Percentiles rank a stretch among this genome's conserved stretches.
phyloP scores from a whole-genome alignment of 139 green algal species.

The Tetradesmus obliquus region DNA sequence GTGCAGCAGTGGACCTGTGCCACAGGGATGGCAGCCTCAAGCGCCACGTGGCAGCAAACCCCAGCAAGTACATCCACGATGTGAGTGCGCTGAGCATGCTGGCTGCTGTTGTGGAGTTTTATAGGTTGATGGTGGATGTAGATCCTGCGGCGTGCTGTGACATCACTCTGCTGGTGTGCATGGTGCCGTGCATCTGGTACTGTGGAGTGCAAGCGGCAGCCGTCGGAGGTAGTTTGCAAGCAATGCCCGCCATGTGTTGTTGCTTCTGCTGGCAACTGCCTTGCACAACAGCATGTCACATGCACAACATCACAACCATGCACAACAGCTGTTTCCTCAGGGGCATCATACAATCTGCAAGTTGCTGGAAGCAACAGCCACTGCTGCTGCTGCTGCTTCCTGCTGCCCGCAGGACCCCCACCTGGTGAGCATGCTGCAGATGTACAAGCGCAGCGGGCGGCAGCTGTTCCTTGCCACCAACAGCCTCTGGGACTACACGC shows the following conservation, averaged over 20 bases:
- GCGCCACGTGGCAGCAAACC: slow-evolving; percentile 88
- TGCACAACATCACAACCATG: too few relatives aligned
- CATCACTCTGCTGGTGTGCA: neutral
- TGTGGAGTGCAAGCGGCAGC: too few relatives aligned
- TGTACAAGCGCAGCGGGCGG: slow-evolving; percentile 66
- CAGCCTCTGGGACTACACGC: slow-evolving; percentile 97
- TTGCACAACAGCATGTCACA: too few relatives aligned
- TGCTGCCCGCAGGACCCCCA: slow-evolving; percentile 61
- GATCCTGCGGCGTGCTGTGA: too few relatives aligned
- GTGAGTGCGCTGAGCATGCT: slow-evolving; percentile 44
- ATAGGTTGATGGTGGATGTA: neutral
- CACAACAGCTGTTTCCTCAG: too few relatives aligned
- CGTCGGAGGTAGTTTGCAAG: too few relatives aligned
- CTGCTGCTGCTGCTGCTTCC: neutral
- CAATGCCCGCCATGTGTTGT: too few relatives aligned
- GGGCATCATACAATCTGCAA: too few relatives aligned
- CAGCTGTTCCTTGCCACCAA: slow-evolving; percentile 97
- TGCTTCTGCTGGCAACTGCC: neutral
- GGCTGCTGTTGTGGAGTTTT: neutral
- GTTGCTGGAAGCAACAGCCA: too few relatives aligned
- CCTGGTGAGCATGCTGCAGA: slow-evolving; percentile 79
- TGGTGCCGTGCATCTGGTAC: neutral
- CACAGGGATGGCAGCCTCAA: slow-evolving; percentile 97
- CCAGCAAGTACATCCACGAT: slow-evolving; percentile 91
- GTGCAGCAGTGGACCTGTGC: slow-evolving; percentile 96